Evolutionary conservation across 208 protist species (phyloP).

Genomic region (Wallacemonas sp.): DNA sequence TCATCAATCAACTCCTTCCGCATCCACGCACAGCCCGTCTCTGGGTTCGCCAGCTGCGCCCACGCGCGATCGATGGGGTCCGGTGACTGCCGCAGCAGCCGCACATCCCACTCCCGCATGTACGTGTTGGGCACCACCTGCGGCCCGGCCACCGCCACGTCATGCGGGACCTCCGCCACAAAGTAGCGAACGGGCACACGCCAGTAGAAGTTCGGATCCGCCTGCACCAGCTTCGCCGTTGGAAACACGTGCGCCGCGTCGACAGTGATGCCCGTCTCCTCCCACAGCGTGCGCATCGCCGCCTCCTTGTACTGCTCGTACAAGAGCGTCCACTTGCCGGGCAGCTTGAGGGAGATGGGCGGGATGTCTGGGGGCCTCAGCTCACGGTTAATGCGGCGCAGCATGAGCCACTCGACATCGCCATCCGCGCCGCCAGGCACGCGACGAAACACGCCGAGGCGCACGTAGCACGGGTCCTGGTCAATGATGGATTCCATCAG

Average conservation of each 20-base stretch:
- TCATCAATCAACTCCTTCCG: slow-evolving; percentile 71
- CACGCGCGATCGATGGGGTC: slow-evolving; percentile 90
- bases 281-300: slow-evolving; percentile 84
- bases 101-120: slow-evolving; percentile 81
- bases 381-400: slow-evolving; percentile 91
- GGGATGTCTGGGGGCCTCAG: slow-evolving; percentile 88
- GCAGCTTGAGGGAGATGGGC: slow-evolving; percentile 87
- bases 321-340: slow-evolving; percentile 91
- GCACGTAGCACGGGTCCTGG: slow-evolving; percentile 85
- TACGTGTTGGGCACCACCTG: slow-evolving; percentile 75
- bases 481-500: slow-evolving; percentile 81
- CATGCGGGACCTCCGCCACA: slow-evolving; percentile 82
- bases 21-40: slow-evolving; percentile 90
- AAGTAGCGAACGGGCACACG: slow-evolving; percentile 90
- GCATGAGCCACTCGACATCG: slow-evolving; percentile 84
- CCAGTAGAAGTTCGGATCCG: slow-evolving; percentile 79
- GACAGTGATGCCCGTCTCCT: slow-evolving; percentile 91
- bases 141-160: slow-evolving; percentile 76
- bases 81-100: slow-evolving; percentile 81
- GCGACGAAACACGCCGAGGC: slow-evolving; percentile 84
- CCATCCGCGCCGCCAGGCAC: slow-evolving; percentile 25
- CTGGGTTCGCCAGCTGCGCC: slow-evolving; percentile 75
- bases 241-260: slow-evolving; percentile 60
- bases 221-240: slow-evolving; percentile 60
- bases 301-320: slow-evolving; percentile 90